phyloP scores from a whole-genome alignment of 106 monocot species.

The Gastrodia elata region DNA sequence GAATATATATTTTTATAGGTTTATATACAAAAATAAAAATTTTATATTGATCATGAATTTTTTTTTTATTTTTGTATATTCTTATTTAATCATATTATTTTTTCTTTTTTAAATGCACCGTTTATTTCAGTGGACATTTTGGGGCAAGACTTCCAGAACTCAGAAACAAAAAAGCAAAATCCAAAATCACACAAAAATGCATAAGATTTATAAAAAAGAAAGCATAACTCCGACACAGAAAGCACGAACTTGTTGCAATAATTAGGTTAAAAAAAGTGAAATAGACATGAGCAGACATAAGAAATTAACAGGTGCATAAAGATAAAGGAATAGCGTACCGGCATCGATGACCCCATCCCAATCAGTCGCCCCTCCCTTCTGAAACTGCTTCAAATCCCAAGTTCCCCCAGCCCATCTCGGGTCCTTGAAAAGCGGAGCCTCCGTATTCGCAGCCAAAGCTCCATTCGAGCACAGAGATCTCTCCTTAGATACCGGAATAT shows the following conservation, averaged over 20 bases:
- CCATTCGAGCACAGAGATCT: slow-evolving; percentile 20
- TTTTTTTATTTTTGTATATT: too few relatives aligned
- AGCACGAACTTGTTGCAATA: not conserved
- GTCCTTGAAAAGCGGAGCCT: slow-evolving; percentile 28
- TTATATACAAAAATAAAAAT: too few relatives aligned
- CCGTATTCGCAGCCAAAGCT: slow-evolving; percentile 6
- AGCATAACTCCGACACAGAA: not conserved
- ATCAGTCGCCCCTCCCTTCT: slow-evolving; percentile 36
- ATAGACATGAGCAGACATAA: not conserved
- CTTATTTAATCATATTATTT: too few relatives aligned
- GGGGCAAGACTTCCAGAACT: too few relatives aligned
- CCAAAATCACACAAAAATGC: not conserved
- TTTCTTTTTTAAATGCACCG: too few relatives aligned
- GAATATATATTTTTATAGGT: too few relatives aligned
- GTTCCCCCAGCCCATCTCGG: slow-evolving; percentile 59
- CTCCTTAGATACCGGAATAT: slow-evolving; percentile 2
- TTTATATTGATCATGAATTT: too few relatives aligned
- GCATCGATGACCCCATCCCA: slow-evolving; percentile 82
- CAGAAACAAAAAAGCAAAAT: too few relatives aligned
- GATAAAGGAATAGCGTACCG: slow-evolving; percentile 19
- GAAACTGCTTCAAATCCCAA: slow-evolving; percentile 70
- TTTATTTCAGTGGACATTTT: too few relatives aligned
- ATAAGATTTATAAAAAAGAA: not conserved
- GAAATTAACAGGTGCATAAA: not conserved
- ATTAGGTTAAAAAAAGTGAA: not conserved